Evolutionary conservation across 1,284 basidiomycete genomes (phyloP), one percentile per base, ranked within the genome.

Genomic region (Malassezia japonica): DNA sequence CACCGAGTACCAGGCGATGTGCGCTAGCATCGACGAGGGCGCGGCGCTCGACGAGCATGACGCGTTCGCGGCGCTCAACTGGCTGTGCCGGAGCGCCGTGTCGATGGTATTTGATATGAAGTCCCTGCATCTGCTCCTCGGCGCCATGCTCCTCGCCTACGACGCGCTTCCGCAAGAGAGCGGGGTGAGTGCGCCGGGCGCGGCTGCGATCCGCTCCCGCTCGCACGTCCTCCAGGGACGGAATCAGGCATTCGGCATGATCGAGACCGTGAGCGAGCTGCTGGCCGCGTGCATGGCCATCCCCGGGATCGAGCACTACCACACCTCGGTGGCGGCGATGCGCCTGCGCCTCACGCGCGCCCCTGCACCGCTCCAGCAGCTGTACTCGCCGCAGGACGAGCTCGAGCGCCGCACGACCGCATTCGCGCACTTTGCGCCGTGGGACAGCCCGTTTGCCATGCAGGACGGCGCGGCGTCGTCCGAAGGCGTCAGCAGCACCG

Each of bases 231-330:
- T 62, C 48, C 50, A 56, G 1, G 41, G 53, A 35, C 57, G 57
- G 35, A 50, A 53, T 25, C 57, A 57, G 45, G 44, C 64, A 10
- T 55, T 67, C 23, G 56, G 53, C 56, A 59, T 66, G 21, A 34
- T 56, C 46, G 66, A 66, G 45, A 61, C 65, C 55, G 52, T 69
- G 13, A 54, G 57, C 49, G 46, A 61, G 33, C 56, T 67, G 16
- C 55, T 69, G 1, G 56, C 63, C 3, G 50, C 48, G 1, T 65
- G 62, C 25, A 18, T 67, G 18, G 55, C 47, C 36, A 57, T 67
- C 8, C 50, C 63, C 12, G 64, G 61, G 15, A 51, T 31, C 27
- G 29, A 23, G 18, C 12, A 28, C 34, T 38, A 38, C 21, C 27
- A 15, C n/a, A 23, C 12, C 18, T 23, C 36, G 6, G 13, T 37